phyloP scores from a whole-genome alignment of 192 early-diverging fungal genomes.

The Chytriomyces sp. region DNA sequence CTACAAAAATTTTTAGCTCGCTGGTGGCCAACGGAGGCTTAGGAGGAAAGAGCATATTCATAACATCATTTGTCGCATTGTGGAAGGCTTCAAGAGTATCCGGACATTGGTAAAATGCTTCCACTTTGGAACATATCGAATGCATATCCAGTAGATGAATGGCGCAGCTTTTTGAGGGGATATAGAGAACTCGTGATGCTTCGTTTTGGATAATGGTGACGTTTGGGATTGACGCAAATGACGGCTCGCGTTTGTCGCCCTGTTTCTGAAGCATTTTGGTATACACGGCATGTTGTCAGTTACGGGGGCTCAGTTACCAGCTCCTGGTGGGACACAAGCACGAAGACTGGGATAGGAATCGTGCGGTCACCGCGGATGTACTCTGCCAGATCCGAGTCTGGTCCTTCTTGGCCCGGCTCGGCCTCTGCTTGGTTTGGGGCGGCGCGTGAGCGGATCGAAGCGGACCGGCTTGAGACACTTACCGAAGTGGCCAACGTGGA shows the following conservation, averaged over 20 bases:
- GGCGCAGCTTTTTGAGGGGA: neutral
- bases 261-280: neutral
- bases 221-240: neutral
- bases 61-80: neutral
- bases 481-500: slow-evolving; percentile 19
- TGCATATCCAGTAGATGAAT: neutral
- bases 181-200: neutral
- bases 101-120: too few species aligned
- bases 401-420: too few species aligned
- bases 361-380: neutral
- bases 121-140: neutral
- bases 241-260: neutral
- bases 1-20: neutral
- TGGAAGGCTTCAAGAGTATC: too few species aligned
- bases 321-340: neutral
- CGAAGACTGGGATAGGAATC: neutral
- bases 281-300: neutral
- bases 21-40: neutral
- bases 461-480: neutral
- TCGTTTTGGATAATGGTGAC: neutral
- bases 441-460: neutral
- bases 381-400: too few species aligned
- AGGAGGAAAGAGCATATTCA: neutral
- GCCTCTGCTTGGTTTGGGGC: too few species aligned
- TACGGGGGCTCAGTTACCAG: neutral